Percentiles rank a stretch among this genome's conserved stretches.
phyloP scores from a whole-genome alignment of 441 rosid species.

The Gossypium trilobum region DNA sequence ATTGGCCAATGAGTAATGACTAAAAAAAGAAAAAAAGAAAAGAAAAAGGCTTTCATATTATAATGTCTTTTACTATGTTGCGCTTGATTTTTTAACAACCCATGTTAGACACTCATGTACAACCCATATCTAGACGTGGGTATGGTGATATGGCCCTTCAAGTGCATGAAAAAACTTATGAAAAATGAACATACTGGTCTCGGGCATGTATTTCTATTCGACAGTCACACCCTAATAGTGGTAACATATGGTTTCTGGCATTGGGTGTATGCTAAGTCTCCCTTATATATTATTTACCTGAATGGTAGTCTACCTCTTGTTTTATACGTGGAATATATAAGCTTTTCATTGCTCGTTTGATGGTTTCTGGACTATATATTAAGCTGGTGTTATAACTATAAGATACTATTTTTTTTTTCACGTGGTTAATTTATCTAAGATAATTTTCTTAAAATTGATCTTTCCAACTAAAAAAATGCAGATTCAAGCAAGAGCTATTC shows the following conservation, averaged over 20 bases:
- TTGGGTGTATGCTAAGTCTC: background rate
- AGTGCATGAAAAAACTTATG: background rate
- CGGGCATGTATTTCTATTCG: too few species aligned
- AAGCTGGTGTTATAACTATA: background rate
- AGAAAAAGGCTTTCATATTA: too few species aligned
- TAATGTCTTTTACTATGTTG: background rate
- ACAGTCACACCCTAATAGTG: too few species aligned
- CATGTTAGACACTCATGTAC: too few species aligned
- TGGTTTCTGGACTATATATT: background rate
- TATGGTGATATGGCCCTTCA: background rate
- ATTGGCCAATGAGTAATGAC: background rate
- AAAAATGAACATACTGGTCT: too few species aligned
- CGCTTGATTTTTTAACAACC: background rate
- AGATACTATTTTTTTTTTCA: background rate
- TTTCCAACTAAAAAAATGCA: slow-evolving; percentile 23
- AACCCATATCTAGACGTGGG: background rate
- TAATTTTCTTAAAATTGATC: background rate
- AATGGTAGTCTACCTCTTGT: background rate
- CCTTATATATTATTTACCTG: background rate
- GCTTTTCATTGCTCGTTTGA: background rate
- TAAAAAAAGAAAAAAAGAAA: background rate
- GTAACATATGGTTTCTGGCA: too few species aligned
- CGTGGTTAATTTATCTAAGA: background rate
- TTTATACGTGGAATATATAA: background rate
- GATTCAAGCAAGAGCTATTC: slow-evolving; percentile 86